A percentile compares a stretch with the other conserved stretches of the same genome.
Conservation (phyloP, 352 stramenopile species). For the Pythium dissimile region DNA sequence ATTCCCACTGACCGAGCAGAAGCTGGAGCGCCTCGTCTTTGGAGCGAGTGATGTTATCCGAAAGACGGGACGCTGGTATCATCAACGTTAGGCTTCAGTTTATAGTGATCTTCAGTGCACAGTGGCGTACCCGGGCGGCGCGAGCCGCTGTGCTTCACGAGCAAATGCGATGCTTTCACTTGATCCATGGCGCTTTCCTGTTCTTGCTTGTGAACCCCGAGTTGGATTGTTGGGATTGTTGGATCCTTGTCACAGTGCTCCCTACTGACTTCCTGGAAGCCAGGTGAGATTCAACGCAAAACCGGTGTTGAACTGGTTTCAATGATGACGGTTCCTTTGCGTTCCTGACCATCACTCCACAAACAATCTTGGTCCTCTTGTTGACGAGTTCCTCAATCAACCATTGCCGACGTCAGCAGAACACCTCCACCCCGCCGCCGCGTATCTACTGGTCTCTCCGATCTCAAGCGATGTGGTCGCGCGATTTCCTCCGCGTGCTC, state of each 20-base stretch:
- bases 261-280: constrained; percentile 8
- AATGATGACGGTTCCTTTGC: constrained; percentile 14
- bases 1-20: constrained; percentile 62
- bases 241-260: background rate
- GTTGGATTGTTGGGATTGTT: no score
- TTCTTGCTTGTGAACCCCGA: background rate
- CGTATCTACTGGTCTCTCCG: background rate
- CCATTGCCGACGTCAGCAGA: constrained; percentile 5
- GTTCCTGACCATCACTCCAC: constrained; percentile 5
- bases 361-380: background rate
- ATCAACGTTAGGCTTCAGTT: no score
- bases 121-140: constrained; percentile 59
- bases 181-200: constrained; percentile 45
- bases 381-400: constrained; percentile 2
- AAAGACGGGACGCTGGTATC: constrained; percentile 77
- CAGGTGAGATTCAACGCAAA: background rate
- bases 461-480: constrained; percentile 51
- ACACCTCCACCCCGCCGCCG: background rate
- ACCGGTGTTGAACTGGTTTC: constrained; percentile 8
- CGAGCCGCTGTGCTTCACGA: constrained; percentile 95
- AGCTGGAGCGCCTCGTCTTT: constrained; percentile 89
- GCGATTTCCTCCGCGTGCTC: constrained; percentile 65
- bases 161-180: constrained; percentile 88
- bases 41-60: constrained; percentile 88
- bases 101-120: no score